Evolutionary conservation across 1,284 basidiomycete genomes (phyloP).

Genomic region (Pseudozyma flocculosa): DNA sequence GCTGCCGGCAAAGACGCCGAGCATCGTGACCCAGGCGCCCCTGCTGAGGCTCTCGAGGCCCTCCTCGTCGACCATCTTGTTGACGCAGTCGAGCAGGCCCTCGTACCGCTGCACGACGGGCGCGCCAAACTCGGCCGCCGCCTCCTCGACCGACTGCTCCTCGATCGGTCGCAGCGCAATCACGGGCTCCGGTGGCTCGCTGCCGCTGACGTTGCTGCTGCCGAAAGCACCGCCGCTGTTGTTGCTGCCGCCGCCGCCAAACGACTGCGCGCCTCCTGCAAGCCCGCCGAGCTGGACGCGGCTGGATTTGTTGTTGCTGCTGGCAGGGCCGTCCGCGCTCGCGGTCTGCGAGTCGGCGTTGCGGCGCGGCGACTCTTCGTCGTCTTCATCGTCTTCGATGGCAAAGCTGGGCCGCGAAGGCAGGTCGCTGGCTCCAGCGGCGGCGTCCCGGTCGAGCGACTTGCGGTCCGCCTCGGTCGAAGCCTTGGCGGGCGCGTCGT

Average conservation of each 20-base stretch:
- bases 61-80: conserved; percentile 55
- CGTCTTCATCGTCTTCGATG: conserved; percentile 46
- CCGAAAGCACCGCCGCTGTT: not conserved
- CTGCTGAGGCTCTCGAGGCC: conserved; percentile 52
- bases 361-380: conserved; percentile 8
- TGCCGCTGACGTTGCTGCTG: conserved; percentile 5
- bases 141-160: conserved; percentile 37
- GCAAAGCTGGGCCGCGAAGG: conserved; percentile 41
- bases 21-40: conserved; percentile 50
- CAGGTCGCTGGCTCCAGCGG: conserved; percentile 7
- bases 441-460: conserved; percentile 13
- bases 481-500: conserved; percentile 8
- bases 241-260: no score
- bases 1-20: conserved; percentile 40
- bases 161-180: conserved; percentile 55
- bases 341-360: conserved; percentile 10
- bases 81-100: conserved; percentile 49
- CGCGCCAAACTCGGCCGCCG: conserved; percentile 50
- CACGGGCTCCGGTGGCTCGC: conserved; percentile 53
- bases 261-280: no score
- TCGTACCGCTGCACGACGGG: conserved; percentile 48
- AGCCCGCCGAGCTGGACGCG: not conserved
- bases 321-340: conserved; percentile 1
- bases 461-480: conserved; percentile 11
- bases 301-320: not conserved